Evolutionary conservation across 768 basidiomycete genomes (phyloP), one percentile per base, ranked within the genome.

Genomic region (Clitopilus hobsonii): DNA sequence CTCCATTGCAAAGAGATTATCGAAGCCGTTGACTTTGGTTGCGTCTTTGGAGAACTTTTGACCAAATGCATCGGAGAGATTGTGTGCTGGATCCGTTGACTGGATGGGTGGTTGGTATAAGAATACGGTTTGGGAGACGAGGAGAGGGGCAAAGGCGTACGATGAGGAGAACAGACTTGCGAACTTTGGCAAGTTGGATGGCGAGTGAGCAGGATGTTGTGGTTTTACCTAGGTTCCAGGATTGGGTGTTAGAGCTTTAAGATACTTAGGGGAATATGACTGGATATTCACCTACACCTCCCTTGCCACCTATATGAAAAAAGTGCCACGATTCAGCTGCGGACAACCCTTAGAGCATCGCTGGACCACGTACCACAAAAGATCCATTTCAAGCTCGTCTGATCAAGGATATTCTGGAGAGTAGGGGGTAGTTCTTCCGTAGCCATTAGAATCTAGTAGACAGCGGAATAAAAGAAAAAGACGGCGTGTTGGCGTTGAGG

Each of bases 71-170:
- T 99, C 96, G 8, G 95, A 98, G 38, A 99, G 76, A 71, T 99
- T 99, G 78, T 99, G 97, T 30, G 97, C 97, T n/a, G 97, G 97
- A 72, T 99, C 97, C 6, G 97, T 99, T 6, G 96, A 98, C 94
- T 97, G 54, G 10, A 45, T 10, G 24, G 2, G 23, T 20, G 38
- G 52, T 11, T 50, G 38, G 18, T n/a, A n/a, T n/a, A n/a, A n/a
- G n/a, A n/a, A n/a, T n/a, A n/a, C n/a, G n/a, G n/a, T n/a, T n/a
- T n/a, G n/a, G n/a, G n/a, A n/a, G n/a, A n/a, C n/a, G n/a, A n/a
- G n/a, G n/a, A n/a, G n/a, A n/a, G n/a, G n/a, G n/a, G n/a, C n/a
- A n/a, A n/a, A n/a, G n/a, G 77, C 91, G 65, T 68, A 93, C 96
- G 66, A 99, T 98, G 60, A 99, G 83, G 4, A 99, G 81, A 29